Base-by-base conservation (phyloP, 1,284 basidiomycete species). In the Cystobasidium sp. region DNA sequence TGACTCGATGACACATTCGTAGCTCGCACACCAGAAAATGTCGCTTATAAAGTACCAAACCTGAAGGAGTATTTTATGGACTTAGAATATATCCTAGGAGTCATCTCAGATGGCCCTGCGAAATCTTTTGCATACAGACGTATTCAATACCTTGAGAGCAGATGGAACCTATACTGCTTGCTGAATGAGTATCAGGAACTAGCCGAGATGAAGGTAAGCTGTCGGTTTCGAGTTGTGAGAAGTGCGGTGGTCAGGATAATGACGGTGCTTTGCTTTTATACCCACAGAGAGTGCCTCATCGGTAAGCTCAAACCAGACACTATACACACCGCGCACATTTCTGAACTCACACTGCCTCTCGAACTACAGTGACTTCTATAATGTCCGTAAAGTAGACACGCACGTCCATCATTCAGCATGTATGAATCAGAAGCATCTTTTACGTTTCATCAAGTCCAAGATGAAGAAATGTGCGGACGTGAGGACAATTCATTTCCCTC, bases 341-440 rank as follows among this genome's bases (percentile, higher is more conserved):
- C 3, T 6, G 14, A 43, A 37, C 37, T 22, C n/a, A 61, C n/a
- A 22, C 52, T 7, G 8, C 31, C 16, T 49, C n/a, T 49, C 53
- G 18, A 44, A 22, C 4, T 12, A n/a, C 44, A 94, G 95, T 78
- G 97, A 99, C 84, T 98, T 99, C 80, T 99, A 99, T 85, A 99
- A 99, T 81, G 87, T 95, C 52, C 90, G 96, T 61, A 99, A 99
- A 82, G 82, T 82, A 20, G 20, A 66, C 64, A 99, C 97, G 9
- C 96, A 99, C 83, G 93, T 99, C 22, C 97, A 99, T 81, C 94
- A 99, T 83, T 97, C 94, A 10, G 97, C 95, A 69, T 91, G 92
- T 82, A 98, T 99, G 96, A 99, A 99, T 83, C 97, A 99, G 83
- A 99, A 99, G 84, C 97, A 99, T 84, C 84, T 99, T n/a, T 85